Evolutionary conservation across 495 filamentous ascomycete species (phyloP).

Genomic region (Pyronema domesticum): DNA sequence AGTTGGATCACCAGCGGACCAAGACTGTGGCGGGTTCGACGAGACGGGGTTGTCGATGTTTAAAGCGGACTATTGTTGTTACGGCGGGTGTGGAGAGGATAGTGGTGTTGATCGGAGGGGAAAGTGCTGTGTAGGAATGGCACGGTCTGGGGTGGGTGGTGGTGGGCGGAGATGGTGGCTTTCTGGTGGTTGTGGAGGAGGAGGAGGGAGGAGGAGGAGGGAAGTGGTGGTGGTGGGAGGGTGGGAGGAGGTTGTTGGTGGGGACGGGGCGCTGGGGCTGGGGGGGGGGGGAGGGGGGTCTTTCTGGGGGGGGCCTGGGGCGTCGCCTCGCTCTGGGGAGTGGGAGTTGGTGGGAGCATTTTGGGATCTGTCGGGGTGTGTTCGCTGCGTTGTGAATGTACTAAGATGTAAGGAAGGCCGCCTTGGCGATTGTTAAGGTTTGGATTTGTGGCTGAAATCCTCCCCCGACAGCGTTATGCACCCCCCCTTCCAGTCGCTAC

Average conservation of each 20-base stretch:
- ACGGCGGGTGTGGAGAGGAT: conserved; percentile 9
- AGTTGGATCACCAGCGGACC: conserved; percentile 26
- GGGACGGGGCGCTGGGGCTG: conserved; percentile 20
- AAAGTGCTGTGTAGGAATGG: conserved; percentile 1
- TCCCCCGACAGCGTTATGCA: neutral
- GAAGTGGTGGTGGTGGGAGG: conserved; percentile 23
- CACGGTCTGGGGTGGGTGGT: too few species aligned
- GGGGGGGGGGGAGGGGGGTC: conserved; percentile 13
- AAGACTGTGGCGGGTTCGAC: conserved; percentile 26
- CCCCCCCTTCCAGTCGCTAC: neutral
- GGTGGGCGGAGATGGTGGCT: too few species aligned
- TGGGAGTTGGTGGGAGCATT: conserved; percentile 5
- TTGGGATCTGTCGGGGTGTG: neutral
- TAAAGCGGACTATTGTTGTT: conserved; percentile 3
- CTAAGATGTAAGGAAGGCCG: neutral
- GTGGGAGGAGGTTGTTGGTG: conserved; percentile 24
- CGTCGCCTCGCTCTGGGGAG: conserved; percentile 27
- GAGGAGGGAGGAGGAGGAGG: conserved; percentile 20
- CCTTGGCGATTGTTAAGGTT: neutral
- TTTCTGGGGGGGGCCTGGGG: conserved; percentile 8
- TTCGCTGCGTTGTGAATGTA: neutral
- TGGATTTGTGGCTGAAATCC: neutral
- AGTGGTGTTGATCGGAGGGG: conserved; percentile 25
- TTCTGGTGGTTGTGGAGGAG: conserved; percentile 20
- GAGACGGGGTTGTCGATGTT: conserved; percentile 6